phyloP scores from a whole-genome alignment of 345 rosid genomes.

The Eucalyptus leucophloia region DNA sequence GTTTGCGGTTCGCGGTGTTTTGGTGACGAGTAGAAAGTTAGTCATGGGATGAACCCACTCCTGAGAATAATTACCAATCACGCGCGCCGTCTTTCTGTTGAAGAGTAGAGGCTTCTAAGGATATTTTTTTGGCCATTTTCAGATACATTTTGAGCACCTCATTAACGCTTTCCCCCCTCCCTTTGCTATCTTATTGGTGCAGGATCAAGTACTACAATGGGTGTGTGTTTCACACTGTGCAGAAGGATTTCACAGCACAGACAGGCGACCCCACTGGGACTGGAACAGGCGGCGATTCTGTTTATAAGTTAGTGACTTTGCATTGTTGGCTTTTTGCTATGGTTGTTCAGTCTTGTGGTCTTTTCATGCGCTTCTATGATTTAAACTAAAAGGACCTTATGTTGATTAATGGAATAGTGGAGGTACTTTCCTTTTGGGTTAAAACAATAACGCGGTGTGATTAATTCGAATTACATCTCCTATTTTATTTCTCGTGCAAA shows the following conservation, averaged over 20 bases:
- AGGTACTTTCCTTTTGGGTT: neutral
- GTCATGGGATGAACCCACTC: neutral
- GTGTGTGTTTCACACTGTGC: constrained; percentile 75
- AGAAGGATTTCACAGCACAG: constrained; percentile 78
- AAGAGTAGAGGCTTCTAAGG: neutral
- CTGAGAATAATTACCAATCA: neutral
- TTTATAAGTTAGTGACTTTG: constrained; percentile 54
- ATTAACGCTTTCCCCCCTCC: neutral
- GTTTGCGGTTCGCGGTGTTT: neutral
- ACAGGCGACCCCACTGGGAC: constrained; percentile 90
- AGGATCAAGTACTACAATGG: constrained; percentile 92
- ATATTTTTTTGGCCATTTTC: neutral
- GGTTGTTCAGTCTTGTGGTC: constrained; percentile 24
- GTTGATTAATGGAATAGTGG: neutral
- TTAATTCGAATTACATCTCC: neutral
- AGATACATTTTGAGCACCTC: fast-evolving
- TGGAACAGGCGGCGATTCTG: constrained; percentile 72
- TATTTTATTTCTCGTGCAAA: neutral
- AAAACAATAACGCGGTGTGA: neutral
- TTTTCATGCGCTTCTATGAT: neutral
- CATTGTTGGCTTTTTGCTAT: neutral
- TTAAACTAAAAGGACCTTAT: neutral
- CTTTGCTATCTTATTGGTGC: neutral
- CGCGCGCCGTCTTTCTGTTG: neutral
- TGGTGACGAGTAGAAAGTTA: neutral